phyloP scores from a whole-genome alignment of 176 grass and related monocot genomes.

The Typha latifolia region DNA sequence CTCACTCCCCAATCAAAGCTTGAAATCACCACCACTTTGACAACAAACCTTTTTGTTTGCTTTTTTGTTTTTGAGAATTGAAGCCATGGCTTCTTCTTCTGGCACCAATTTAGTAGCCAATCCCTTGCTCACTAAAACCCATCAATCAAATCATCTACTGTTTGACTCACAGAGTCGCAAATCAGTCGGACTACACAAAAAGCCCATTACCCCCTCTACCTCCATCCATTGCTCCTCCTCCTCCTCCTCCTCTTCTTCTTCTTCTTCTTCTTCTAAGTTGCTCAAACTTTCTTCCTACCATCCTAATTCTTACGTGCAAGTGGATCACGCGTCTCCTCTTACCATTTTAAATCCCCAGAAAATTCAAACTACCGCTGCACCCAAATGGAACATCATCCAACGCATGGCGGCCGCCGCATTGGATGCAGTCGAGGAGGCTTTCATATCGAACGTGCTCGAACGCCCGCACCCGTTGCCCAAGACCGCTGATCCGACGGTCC shows the following conservation, averaged over 20 bases:
- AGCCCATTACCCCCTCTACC: not conserved
- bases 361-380: not conserved
- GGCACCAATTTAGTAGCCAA: not conserved
- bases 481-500: slow-evolving; percentile 50
- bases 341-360: not conserved
- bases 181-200: not conserved
- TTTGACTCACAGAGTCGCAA: not conserved
- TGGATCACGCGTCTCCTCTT: not conserved
- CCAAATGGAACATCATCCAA: slow-evolving; percentile 56
- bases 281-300: not conserved
- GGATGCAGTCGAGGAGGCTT: slow-evolving; percentile 37
- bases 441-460: slow-evolving; percentile 46
- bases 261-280: not conserved
- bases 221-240: not conserved
- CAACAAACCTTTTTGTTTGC: too few species aligned
- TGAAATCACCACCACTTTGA: too few species aligned
- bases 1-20: too few species aligned
- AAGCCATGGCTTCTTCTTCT: not conserved
- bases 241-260: too few species aligned
- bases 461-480: slow-evolving; percentile 38
- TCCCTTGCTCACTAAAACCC: not conserved
- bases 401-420: slow-evolving; percentile 34
- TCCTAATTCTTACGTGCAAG: not conserved
- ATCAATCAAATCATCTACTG: not conserved
- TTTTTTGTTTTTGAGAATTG: too few species aligned